These are phyloP conservation scores for Lachancea sp. DNA, from an alignment of 805 yeast genomes.

Conservation along the genomic window DNA sequence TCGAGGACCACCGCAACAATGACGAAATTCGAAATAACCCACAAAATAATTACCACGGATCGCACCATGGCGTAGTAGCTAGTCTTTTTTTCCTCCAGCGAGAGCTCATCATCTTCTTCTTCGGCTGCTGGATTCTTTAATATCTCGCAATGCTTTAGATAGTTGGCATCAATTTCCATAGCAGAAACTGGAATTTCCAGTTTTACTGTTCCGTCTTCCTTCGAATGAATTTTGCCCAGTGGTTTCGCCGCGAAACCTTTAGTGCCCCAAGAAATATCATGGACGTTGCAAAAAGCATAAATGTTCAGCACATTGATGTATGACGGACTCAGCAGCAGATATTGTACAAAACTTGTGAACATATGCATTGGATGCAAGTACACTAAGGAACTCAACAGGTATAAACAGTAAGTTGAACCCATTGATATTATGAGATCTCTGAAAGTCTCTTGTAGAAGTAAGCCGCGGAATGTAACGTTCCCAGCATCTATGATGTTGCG, in stretches of 20 bases:
- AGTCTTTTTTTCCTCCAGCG: constrained; percentile 51
- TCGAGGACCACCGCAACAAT: constrained; percentile 78
- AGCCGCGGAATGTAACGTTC: constrained; percentile 34
- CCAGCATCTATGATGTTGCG: constrained; percentile 37
- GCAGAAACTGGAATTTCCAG: constrained; percentile 70
- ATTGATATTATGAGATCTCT: constrained; percentile 84
- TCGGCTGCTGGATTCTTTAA: constrained; percentile 41
- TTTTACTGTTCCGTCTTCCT: constrained; percentile 57
- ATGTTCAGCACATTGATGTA: constrained; percentile 88
- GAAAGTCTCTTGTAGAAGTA: constrained; percentile 65
- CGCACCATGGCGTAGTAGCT: constrained; percentile 88
- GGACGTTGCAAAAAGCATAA: constrained; percentile 93
- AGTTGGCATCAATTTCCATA: constrained; percentile 69
- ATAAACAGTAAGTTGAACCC: constrained; percentile 69
- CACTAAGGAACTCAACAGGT: constrained; percentile 58
- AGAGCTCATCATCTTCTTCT: constrained; percentile 31
- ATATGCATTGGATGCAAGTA: constrained; percentile 91
- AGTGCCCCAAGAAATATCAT: constrained; percentile 97
- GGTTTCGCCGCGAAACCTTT: constrained; percentile 72
- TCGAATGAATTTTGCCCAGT: constrained; percentile 79
- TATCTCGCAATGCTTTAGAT: constrained; percentile 55
- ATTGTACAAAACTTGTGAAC: constrained; percentile 82
- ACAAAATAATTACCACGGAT: constrained; percentile 78
- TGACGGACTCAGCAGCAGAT: constrained; percentile 76
- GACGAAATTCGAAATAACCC: constrained; percentile 84